A percentile compares a stretch with the other conserved stretches of the same genome.
Conservation (phyloP, 352 stramenopile species). For the Phytophthora brassicae region DNA sequence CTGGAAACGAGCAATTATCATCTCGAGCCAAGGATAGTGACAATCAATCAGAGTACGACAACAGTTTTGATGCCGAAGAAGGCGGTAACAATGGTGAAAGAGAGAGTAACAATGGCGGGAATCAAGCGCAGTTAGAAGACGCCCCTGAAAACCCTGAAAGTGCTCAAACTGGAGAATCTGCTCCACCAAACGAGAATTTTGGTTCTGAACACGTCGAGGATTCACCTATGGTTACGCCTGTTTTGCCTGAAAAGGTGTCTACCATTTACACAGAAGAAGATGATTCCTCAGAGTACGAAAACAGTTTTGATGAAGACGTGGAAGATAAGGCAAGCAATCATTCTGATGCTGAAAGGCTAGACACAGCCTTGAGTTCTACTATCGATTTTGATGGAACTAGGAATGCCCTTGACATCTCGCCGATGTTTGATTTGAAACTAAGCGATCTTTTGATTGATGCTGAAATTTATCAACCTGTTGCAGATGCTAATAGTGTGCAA, state of each 20-base stretch:
- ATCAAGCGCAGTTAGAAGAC: not conserved
- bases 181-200: not conserved
- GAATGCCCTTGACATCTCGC: not conserved
- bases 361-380: not conserved
- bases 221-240: not conserved
- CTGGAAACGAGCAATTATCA: conserved; percentile 3
- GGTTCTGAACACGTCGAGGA: not conserved
- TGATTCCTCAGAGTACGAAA: conserved; percentile 42
- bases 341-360: not conserved
- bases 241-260: conserved; percentile 6
- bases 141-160: not conserved
- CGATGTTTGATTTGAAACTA: not conserved
- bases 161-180: not conserved
- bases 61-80: conserved; percentile 46
- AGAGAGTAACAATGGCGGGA: not conserved
- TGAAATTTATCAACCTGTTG: conserved; percentile 7
- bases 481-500: conserved; percentile 3
- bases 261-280: conserved; percentile 16
- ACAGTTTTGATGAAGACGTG: conserved; percentile 53
- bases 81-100: conserved; percentile 12
- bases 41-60: conserved; percentile 42
- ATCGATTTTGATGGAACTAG: not conserved
- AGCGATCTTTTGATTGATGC: not conserved
- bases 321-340: conserved; percentile 5
- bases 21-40: conserved; percentile 5